Percentiles rank a stretch among this genome's conserved stretches.
phyloP scores from a whole-genome alignment of 106 monocot species.

The Acorus gramineus region DNA sequence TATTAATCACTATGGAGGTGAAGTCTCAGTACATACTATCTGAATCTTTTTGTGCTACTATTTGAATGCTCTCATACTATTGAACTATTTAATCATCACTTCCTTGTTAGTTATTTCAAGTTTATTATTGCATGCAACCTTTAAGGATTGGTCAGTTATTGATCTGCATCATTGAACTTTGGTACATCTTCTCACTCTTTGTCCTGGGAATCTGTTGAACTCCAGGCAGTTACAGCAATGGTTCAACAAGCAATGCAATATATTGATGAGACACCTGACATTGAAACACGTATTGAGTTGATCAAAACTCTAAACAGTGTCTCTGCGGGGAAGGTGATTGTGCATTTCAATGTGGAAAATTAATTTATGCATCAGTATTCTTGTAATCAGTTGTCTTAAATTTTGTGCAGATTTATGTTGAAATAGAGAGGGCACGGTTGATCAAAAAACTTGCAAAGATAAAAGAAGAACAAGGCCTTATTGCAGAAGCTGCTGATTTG shows the following conservation, averaged over 20 bases:
- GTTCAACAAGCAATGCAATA: constrained; percentile 98
- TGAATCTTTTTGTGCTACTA: too few relatives aligned
- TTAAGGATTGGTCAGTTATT: too few relatives aligned
- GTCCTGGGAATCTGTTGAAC: neutral
- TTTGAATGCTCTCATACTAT: too few relatives aligned
- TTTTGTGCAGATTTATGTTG: constrained; percentile 79
- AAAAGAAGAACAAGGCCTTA: constrained; percentile 89
- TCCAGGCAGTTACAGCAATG: constrained; percentile 95
- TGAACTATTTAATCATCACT: too few relatives aligned
- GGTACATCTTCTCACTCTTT: neutral
- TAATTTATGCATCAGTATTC: neutral
- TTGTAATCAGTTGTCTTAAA: neutral
- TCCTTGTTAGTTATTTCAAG: too few relatives aligned
- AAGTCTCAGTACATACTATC: too few relatives aligned
- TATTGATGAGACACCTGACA: constrained; percentile 84
- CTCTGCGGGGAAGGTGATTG: constrained; percentile 87
- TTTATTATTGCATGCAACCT: too few relatives aligned
- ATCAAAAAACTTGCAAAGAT: constrained; percentile 97
- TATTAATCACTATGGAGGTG: too few relatives aligned
- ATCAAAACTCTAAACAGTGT: constrained; percentile 95
- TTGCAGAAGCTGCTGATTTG: constrained; percentile 97
- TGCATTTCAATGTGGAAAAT: neutral
- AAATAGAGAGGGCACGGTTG: constrained; percentile 90
- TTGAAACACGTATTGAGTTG: constrained; percentile 78
- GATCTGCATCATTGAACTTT: too few relatives aligned